phyloP scores from a whole-genome alignment of 768 basidiomycete species.

The Galerina sulciceps region DNA sequence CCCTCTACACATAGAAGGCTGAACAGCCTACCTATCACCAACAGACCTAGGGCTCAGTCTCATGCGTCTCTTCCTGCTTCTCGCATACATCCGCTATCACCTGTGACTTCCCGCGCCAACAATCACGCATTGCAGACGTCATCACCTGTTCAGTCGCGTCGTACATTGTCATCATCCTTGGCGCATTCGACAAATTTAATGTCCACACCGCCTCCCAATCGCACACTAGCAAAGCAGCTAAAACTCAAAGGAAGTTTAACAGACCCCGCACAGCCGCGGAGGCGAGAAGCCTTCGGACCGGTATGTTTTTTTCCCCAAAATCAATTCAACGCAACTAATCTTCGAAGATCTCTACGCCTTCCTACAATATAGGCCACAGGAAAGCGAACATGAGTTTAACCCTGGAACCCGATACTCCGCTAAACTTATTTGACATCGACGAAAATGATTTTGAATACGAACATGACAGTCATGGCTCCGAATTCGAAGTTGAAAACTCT shows the following conservation, averaged over 20 bases:
- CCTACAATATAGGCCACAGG: conserved; percentile 30
- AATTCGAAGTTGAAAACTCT: conserved; percentile 39
- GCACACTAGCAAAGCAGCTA: conserved; percentile 54
- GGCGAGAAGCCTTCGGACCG: conserved; percentile 46
- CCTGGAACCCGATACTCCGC: conserved; percentile 45
- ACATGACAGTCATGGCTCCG: conserved; percentile 35
- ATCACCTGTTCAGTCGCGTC: conserved; percentile 40
- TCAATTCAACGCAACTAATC: conserved; percentile 18
- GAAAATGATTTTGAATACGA: conserved; percentile 68
- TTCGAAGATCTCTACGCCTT: conserved; percentile 36
- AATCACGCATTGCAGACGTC: conserved; percentile 30
- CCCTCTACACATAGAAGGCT: conserved; percentile 39
- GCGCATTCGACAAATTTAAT: conserved; percentile 41
- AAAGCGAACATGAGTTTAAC: conserved; percentile 37
- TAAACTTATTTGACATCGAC: conserved; percentile 75
- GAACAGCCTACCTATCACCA: conserved; percentile 39
- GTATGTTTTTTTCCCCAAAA: conserved; percentile 31
- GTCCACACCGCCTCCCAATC: conserved; percentile 74
- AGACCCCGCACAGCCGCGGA: conserved; percentile 63
- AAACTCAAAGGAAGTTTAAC: conserved; percentile 74
- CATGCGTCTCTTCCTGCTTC: conserved; percentile 44
- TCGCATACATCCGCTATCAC: conserved; percentile 38
- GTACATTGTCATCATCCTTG: conserved; percentile 24
- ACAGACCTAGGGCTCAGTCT: conserved; percentile 64
- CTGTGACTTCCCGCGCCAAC: conserved; percentile 33